Evolutionary conservation across 495 filamentous ascomycete species (phyloP), one percentile per base, ranked within the genome.

Genomic region (Oleoguttula mirabilis): DNA sequence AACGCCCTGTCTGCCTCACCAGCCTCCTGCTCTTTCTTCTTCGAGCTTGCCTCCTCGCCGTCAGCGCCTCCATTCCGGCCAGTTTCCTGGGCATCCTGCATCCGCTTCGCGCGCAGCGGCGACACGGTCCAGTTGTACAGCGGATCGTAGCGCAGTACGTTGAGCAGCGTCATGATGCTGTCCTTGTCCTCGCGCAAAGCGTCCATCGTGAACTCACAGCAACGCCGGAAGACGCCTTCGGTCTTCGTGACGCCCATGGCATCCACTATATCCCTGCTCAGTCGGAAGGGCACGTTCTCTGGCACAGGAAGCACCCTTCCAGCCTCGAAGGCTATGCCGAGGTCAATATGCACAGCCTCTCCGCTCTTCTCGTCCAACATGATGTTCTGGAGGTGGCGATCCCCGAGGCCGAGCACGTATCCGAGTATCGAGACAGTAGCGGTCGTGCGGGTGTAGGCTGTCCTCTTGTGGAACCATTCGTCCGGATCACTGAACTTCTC

Each of bases 351-450:
- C 0, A 98, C 81, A 4, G 87, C 88, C 60, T 98, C 90, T 17
- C 90, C 90, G 12, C 77, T 94, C 46, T 78, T 75, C 37, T 84
- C 75, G 59, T 98, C 90, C 0, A 98, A 71, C 2, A 98, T 71
- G 50, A 98, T 96, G 54, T 98, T 98, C 56, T 98, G 88, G 4
- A 84, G 86, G 62, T 98, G 90, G 19, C 90, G 72, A 63, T 98
- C 90, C 11, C 90, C 90, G n/a, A 98, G 75, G 1, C 90, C 90
- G 2, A 98, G 73, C 1, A 94, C 79, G 58, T 95, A 80, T 11
- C 90, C 90, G 0, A 98, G 75, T 47, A 98, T 94, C 1, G 88
- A 95, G 47, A 94, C 86, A 24, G 88, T 85, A 11, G 90, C 92
- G 2, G 87, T 95, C 34, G 80, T 88, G 39, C 90, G 72, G 0